Evolutionary conservation across 441 rosid genomes (phyloP).

Genomic region (Pelargonium fulgidum): DNA sequence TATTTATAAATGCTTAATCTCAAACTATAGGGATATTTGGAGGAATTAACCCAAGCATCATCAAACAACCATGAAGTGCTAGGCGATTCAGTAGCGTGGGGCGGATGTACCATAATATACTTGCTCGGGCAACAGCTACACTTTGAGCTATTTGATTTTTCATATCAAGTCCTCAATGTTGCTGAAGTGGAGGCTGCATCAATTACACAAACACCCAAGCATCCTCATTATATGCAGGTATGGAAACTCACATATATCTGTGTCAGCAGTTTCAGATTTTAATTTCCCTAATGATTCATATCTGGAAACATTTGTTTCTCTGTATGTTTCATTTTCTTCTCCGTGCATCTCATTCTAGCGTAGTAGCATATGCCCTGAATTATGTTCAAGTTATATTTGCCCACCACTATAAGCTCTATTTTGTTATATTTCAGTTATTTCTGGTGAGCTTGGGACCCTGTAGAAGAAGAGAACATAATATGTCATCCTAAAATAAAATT

Average conservation of each 20-base stretch:
- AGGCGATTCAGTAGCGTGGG: slow-evolving; percentile 98
- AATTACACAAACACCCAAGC: slow-evolving; percentile 46
- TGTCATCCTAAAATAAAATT: background rate
- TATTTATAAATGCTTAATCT: slow-evolving; percentile 9
- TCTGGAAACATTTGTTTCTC: background rate
- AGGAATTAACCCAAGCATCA: slow-evolving; percentile 52
- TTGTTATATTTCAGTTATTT: too few relatives aligned
- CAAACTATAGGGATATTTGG: slow-evolving; percentile 70
- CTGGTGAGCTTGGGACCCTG: background rate
- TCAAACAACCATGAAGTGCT: slow-evolving; percentile 54
- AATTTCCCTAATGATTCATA: background rate
- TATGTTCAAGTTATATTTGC: too few relatives aligned
- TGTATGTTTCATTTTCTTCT: background rate
- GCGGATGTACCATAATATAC: slow-evolving; percentile 94
- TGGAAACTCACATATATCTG: slow-evolving; percentile 7
- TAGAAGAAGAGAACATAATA: background rate
- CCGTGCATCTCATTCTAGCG: background rate
- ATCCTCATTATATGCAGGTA: slow-evolving; percentile 69
- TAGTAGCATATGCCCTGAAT: too few relatives aligned
- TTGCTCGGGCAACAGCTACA: slow-evolving; percentile 98
- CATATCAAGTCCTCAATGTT: slow-evolving; percentile 90
- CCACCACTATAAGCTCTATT: too few relatives aligned
- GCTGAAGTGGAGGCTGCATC: slow-evolving; percentile 89
- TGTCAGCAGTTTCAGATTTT: background rate
- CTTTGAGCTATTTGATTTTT: slow-evolving; percentile 94